These are phyloP conservation scores for Xylaria sp. DNA, from an alignment of 2,329 filamentous ascomycete species.

Conservation along the genomic window DNA sequence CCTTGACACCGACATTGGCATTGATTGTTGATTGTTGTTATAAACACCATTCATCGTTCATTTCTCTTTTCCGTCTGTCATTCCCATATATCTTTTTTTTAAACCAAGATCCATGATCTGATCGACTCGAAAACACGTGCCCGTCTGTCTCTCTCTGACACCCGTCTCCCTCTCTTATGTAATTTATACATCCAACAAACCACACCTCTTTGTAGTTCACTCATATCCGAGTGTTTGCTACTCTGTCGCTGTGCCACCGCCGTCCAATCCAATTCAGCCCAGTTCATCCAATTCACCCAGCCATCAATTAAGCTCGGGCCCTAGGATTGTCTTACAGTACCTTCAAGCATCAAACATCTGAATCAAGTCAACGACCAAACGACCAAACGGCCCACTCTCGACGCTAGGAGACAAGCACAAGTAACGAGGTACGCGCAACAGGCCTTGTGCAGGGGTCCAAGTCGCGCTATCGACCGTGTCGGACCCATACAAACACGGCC, in stretches of 20 bases:
- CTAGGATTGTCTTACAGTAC: constrained; percentile 15
- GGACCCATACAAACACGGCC: constrained; percentile 38
- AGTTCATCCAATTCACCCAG: constrained; percentile 1
- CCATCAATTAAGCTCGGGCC: constrained; percentile 22
- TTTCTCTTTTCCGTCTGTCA: constrained; percentile 19
- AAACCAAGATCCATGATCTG: not conserved
- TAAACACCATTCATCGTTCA: constrained; percentile 20
- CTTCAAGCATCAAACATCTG: constrained; percentile 23
- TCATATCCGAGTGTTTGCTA: constrained; percentile 9
- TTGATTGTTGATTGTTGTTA: constrained; percentile 31
- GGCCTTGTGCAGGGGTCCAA: constrained; percentile 32
- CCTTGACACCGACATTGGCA: not conserved
- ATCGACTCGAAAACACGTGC: not conserved
- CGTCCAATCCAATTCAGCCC: constrained; percentile 1
- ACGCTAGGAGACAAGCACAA: constrained; percentile 18
- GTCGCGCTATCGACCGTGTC: constrained; percentile 45
- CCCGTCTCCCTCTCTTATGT: constrained; percentile 13
- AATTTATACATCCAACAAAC: constrained; percentile 14
- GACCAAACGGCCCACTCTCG: not conserved
- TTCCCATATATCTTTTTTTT: constrained; percentile 10
- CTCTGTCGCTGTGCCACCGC: constrained; percentile 11
- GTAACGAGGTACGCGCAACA: constrained; percentile 37
- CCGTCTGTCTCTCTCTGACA: constrained; percentile 9
- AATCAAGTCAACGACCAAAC: constrained; percentile 10
- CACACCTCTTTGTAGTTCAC: constrained; percentile 15